phyloP scores from a whole-genome alignment of 1,284 basidiomycete species.

The Gymnopus androsaceus region DNA sequence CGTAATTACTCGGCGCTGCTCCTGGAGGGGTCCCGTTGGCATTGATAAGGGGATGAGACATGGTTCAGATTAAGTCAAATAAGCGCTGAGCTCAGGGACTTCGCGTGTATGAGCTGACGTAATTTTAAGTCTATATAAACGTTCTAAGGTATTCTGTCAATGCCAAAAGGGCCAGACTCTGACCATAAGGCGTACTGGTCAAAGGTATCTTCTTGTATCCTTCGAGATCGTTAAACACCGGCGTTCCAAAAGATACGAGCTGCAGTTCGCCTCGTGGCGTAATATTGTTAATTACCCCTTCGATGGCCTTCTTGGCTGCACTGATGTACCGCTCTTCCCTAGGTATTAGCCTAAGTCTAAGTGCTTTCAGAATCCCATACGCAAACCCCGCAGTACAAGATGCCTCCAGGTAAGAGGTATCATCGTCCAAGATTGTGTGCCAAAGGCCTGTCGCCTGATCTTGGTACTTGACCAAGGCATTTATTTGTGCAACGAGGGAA shows the following conservation, averaged over 20 bases:
- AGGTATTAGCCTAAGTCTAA: constrained; percentile 51
- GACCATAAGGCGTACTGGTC: constrained; percentile 69
- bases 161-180: constrained; percentile 55
- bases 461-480: constrained; percentile 54
- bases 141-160: constrained; percentile 49
- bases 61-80: too few relatives aligned
- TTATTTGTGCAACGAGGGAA: constrained; percentile 53
- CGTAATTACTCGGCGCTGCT: too few relatives aligned
- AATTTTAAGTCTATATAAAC: constrained; percentile 26
- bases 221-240: constrained; percentile 55
- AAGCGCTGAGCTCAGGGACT: too few relatives aligned
- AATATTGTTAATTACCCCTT: constrained; percentile 56
- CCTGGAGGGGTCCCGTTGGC: background rate
- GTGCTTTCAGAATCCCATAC: constrained; percentile 58
- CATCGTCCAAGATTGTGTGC: constrained; percentile 64
- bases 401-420: constrained; percentile 59
- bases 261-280: constrained; percentile 53
- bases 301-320: constrained; percentile 50
- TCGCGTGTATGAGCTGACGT: too few relatives aligned
- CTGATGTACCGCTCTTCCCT: constrained; percentile 45
- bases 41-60: background rate
- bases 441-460: constrained; percentile 54
- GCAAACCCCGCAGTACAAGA: constrained; percentile 65
- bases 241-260: constrained; percentile 62
- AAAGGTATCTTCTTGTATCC: constrained; percentile 57